Conservation (phyloP, 768 basidiomycete species). For the Vararia minispora region DNA sequence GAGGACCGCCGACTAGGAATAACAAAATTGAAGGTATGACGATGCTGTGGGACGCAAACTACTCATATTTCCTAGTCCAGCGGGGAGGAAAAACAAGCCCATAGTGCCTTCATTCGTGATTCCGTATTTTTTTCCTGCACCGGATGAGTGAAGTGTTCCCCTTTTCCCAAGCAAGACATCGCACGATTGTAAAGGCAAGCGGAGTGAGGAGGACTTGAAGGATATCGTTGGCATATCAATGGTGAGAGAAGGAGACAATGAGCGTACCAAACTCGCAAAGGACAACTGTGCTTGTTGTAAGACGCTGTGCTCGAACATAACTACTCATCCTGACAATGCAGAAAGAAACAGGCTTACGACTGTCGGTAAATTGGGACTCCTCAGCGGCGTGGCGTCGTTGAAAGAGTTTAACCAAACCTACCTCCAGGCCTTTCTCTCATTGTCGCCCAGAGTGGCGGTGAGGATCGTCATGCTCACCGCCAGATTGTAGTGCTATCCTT, state of each 20-base stretch:
- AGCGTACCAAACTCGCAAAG: slow-evolving; percentile 26
- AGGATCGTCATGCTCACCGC: too few relatives aligned
- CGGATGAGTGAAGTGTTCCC: background rate
- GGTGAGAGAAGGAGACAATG: background rate
- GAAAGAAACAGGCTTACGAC: slow-evolving; percentile 29
- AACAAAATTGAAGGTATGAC: background rate
- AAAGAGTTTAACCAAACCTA: slow-evolving; percentile 52
- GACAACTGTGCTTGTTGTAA: slow-evolving; percentile 24
- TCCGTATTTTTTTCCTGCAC: slow-evolving; percentile 42
- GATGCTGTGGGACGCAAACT: slow-evolving; percentile 17
- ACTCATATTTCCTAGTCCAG: slow-evolving; percentile 52
- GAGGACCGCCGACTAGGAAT: slow-evolving; percentile 42
- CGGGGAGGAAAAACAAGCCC: slow-evolving; percentile 48
- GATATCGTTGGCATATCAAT: background rate
- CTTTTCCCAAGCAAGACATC: slow-evolving; percentile 14
- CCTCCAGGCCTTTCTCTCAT: slow-evolving; percentile 5
- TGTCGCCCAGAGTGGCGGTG: too few relatives aligned
- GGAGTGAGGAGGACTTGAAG: slow-evolving; percentile 38
- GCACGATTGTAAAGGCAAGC: slow-evolving; percentile 54
- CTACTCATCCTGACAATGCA: background rate
- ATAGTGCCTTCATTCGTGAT: slow-evolving; percentile 47
- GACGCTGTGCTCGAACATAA: slow-evolving; percentile 23
- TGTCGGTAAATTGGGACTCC: slow-evolving; percentile 47
- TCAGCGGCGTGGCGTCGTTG: slow-evolving; percentile 33
- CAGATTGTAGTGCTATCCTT: too few relatives aligned